Evolutionary conservation across 2,329 filamentous ascomycete species (phyloP), one percentile per base, ranked within the genome.

Genomic region (Aureobasidium sp.): DNA sequence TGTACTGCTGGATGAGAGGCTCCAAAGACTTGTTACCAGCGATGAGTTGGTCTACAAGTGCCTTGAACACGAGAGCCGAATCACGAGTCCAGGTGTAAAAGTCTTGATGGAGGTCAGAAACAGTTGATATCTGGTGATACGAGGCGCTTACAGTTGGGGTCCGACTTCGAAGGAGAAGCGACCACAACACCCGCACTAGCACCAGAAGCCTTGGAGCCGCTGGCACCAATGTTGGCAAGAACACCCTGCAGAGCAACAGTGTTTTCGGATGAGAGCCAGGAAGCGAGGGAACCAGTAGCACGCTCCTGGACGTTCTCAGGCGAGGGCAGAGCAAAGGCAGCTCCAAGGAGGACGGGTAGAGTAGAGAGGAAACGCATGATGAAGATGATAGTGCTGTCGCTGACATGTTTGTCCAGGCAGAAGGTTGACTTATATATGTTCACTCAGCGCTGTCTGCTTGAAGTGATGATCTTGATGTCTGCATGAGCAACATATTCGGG

Each of bases 11-110:
- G 59, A 69, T 74, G 42, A 84, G 77, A 10, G 76, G 79, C 71
- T 91, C 88, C 25, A 93, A 80, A 13, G 68, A 63, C 6, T 58
- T 64, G 27, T 70, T 68, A 36, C 50, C 10, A 68, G 71, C 6
- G 73, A 69, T n/a, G 70, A 7, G 74, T 76, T 43, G 83, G 71
- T 95, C 92, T 11, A 92, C 82, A 20, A 95, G 78, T 29, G 82
- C 81, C 79, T 93, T 93, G 80, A 92, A 88, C 3, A 89, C 88
- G 36, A 76, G 60, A 0, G 69, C 71, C 23, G 71, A 69, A 47
- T 76, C 74, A 53, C 74, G 67, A 3, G 75, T 73, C 74, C 75
- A 77, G 60, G 75, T 73, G 65, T 77, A 77, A n/a, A 69, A 71
- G 66, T 76, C 91, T 93, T 33, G 20, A 18, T 9, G 23, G 25